Conservation (phyloP, 306 rosid genomes). For the Cicer chorassanicum region DNA sequence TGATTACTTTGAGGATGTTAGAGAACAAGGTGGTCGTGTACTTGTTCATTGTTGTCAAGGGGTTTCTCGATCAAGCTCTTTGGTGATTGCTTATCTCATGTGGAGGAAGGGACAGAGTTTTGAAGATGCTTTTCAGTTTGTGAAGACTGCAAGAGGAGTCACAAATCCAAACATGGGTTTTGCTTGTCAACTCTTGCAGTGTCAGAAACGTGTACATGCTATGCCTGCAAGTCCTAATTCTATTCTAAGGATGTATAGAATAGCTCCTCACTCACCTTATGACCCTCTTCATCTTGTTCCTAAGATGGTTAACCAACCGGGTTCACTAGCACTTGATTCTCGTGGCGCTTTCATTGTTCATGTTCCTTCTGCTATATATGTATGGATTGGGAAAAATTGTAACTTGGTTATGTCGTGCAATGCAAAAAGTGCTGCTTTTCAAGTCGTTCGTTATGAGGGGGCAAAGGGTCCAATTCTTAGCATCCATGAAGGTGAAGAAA, state of each 20-base stretch:
- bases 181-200: conserved; percentile 88
- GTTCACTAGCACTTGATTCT: conserved; percentile 76
- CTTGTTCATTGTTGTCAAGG: conserved; percentile 94
- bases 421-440: conserved; percentile 71
- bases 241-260: conserved; percentile 78
- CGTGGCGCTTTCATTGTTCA: conserved; percentile 92
- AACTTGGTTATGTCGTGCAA: conserved; percentile 56
- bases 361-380: conserved; percentile 79
- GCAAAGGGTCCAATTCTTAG: conserved; percentile 63
- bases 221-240: conserved; percentile 88
- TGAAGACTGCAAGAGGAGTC: conserved; percentile 89
- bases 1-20: conserved; percentile 95
- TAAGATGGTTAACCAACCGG: conserved; percentile 66
- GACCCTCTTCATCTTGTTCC: conserved; percentile 96
- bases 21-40: conserved; percentile 84
- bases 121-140: conserved; percentile 89
- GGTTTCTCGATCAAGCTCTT: conserved; percentile 78
- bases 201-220: conserved; percentile 93
- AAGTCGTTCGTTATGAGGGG: conserved; percentile 80
- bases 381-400: conserved; percentile 78
- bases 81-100: conserved; percentile 96
- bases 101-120: conserved; percentile 94
- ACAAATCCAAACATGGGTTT: conserved; percentile 94
- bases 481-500: conserved; percentile 76
- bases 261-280: conserved; percentile 93